Conservation (phyloP, 495 filamentous ascomycete species). For the Tuber magnatum region DNA sequence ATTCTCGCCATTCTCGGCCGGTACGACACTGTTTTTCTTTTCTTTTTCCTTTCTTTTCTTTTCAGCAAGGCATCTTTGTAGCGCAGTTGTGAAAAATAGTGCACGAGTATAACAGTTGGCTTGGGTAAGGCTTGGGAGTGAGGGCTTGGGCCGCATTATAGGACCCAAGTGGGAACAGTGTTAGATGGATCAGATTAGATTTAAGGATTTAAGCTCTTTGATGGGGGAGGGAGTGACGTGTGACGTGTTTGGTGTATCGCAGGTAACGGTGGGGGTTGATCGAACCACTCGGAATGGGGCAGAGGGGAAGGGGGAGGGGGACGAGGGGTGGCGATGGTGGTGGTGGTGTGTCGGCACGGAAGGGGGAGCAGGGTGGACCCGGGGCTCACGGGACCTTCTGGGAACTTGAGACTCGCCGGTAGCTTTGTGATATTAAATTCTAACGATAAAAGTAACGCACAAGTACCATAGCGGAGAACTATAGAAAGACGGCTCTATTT, state of each 20-base stretch:
- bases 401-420: too few relatives aligned
- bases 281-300: not conserved
- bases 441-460: not conserved
- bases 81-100: not conserved
- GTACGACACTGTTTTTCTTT: not conserved
- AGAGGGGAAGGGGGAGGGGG: not conserved
- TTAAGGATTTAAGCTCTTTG: slow-evolving; percentile 2
- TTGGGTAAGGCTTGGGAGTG: not conserved
- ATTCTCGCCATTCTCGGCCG: not conserved
- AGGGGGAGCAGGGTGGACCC: not conserved
- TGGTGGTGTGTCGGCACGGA: not conserved
- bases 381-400: not conserved
- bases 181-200: not conserved
- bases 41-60: not conserved
- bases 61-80: not conserved
- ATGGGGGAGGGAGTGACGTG: not conserved
- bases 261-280: not conserved
- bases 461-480: not conserved
- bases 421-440: too few relatives aligned
- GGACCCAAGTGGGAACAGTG: not conserved
- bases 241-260: not conserved
- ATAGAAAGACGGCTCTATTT: not conserved
- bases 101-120: not conserved
- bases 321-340: not conserved
- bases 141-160: not conserved